phyloP scores from a whole-genome alignment of 169 alveolate species.

The Plasmodium berghei region DNA sequence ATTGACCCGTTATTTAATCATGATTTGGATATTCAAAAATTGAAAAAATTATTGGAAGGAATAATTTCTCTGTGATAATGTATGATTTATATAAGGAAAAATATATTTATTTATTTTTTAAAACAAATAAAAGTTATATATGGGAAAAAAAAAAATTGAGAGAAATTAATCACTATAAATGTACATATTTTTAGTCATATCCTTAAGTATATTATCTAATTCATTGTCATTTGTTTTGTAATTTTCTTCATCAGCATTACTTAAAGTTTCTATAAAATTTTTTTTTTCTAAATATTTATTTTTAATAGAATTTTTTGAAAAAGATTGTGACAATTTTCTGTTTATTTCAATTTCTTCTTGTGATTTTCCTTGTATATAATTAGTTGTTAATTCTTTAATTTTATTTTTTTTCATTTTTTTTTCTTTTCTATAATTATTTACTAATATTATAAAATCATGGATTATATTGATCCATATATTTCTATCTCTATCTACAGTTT shows the following conservation, averaged over 20 bases:
- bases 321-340: slow-evolving; percentile 34
- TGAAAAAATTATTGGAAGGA: too few relatives aligned
- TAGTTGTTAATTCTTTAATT: slow-evolving; percentile 29
- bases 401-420: slow-evolving; percentile 44
- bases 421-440: slow-evolving; percentile 48
- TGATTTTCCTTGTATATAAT: slow-evolving; percentile 16
- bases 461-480: slow-evolving; percentile 63
- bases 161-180: slow-evolving; percentile 43
- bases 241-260: slow-evolving; percentile 46
- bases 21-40: too few relatives aligned
- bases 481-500: slow-evolving; percentile 54
- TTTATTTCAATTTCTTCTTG: slow-evolving; percentile 45
- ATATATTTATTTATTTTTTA: too few relatives aligned
- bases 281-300: slow-evolving; percentile 54
- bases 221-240: neutral
- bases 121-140: too few relatives aligned
- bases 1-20: too few relatives aligned
- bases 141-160: neutral
- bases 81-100: too few relatives aligned
- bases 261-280: slow-evolving; percentile 22
- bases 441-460: slow-evolving; percentile 57
- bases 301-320: slow-evolving; percentile 64
- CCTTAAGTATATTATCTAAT: slow-evolving; percentile 6
- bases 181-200: slow-evolving; percentile 42
- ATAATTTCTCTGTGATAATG: too few relatives aligned